These are phyloP conservation scores for Pouteria glomerata DNA, from an alignment of 148 eudicot genomes.

Conservation along the genomic window DNA sequence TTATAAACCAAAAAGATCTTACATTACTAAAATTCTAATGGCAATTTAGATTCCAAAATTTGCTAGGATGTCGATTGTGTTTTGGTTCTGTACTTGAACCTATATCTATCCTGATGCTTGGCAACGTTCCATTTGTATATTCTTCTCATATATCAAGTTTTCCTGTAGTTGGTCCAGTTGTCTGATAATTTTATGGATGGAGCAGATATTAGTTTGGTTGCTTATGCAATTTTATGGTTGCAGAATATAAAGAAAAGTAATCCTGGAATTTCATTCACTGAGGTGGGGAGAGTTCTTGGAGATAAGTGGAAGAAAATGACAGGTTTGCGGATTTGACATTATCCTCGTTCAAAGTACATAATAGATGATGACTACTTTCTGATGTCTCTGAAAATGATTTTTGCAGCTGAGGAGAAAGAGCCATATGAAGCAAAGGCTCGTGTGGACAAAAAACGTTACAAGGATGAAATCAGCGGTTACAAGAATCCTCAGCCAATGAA, in stretches of 20 bases:
- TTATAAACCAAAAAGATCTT: too few relatives aligned
- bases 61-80: too few relatives aligned
- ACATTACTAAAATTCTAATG: too few relatives aligned
- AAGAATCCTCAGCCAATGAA: conserved; percentile 52
- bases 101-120: too few relatives aligned
- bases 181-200: too few relatives aligned
- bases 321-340: conserved; percentile 27
- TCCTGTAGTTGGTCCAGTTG: too few relatives aligned
- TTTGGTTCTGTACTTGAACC: too few relatives aligned
- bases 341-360: neutral
- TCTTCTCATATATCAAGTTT: too few relatives aligned
- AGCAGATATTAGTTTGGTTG: too few relatives aligned
- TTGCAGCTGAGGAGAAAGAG: conserved; percentile 83
- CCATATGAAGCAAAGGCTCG: conserved; percentile 78
- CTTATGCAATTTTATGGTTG: too few relatives aligned
- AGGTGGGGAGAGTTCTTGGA: conserved; percentile 66
- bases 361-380: neutral
- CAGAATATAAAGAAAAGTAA: conserved; percentile 69
- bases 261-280: conserved; percentile 63
- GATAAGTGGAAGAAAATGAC: conserved; percentile 79
- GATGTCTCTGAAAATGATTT: neutral
- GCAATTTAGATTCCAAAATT: too few relatives aligned
- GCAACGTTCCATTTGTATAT: too few relatives aligned
- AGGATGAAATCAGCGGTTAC: conserved; percentile 61
- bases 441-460: conserved; percentile 74